Evolutionary conservation across 2,329 filamentous ascomycete species (phyloP).

Genomic region (Trichoderma atrobrunneum): DNA sequence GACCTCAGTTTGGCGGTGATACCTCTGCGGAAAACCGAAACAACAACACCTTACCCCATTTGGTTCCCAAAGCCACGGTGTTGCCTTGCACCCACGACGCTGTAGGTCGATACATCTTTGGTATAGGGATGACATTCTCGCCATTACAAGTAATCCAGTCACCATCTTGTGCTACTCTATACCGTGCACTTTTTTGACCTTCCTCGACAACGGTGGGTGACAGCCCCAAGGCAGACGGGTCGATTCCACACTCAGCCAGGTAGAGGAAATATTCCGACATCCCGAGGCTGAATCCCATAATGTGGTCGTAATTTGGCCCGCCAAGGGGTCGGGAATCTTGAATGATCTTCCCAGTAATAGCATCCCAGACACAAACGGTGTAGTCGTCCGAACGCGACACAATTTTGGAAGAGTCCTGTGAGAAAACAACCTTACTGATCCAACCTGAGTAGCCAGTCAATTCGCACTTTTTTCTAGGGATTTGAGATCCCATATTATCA

Average conservation of each 20-base stretch:
- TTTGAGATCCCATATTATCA: neutral
- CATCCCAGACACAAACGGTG: neutral
- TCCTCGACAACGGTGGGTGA: neutral
- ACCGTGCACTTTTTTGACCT: neutral
- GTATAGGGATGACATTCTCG: neutral
- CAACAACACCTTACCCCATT: neutral
- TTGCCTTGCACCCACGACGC: neutral
- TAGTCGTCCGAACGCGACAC: neutral
- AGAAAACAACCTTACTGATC: rapidly evolving
- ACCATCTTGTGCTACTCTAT: rapidly evolving
- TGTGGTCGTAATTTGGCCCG: too few relatives aligned
- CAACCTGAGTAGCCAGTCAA: rapidly evolving
- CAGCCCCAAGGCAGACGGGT: rapidly evolving
- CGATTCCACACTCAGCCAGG: neutral
- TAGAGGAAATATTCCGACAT: neutral
- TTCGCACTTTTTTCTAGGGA: rapidly evolving
- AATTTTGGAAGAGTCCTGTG: neutral
- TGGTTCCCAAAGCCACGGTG: neutral
- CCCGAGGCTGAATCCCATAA: too few relatives aligned
- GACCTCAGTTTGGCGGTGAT: neutral
- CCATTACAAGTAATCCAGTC: neutral
- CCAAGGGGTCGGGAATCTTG: neutral
- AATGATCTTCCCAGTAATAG: neutral
- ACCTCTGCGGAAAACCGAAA: neutral
- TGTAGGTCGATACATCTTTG: neutral